Evolutionary conservation across 2,329 filamentous ascomycete genomes (phyloP).

Genomic region (Ophidiomyces ophidiicola): DNA sequence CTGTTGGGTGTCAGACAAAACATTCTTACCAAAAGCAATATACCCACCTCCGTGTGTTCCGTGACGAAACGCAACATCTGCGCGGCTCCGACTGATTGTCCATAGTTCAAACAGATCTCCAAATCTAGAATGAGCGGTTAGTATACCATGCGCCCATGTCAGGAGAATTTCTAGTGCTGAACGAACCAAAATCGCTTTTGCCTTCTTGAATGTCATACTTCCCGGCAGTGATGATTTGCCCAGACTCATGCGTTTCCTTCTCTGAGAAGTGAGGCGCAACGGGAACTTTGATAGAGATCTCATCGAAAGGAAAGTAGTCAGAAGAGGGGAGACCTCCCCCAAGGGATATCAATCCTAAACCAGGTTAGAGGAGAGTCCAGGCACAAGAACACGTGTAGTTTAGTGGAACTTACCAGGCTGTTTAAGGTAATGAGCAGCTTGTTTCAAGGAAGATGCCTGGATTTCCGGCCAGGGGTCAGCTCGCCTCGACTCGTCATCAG

Average conservation of each 20-base stretch:
- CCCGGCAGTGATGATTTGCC: conserved; percentile 52
- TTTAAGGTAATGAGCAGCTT: conserved; percentile 65
- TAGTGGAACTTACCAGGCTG: conserved; percentile 45
- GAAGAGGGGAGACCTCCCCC: conserved; percentile 82
- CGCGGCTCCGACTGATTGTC: conserved; percentile 70
- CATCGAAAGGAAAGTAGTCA: conserved; percentile 84
- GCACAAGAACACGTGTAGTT: background rate
- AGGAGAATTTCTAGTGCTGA: background rate
- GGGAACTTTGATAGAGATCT: conserved; percentile 63
- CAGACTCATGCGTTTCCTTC: conserved; percentile 49
- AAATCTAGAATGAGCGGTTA: conserved; percentile 51
- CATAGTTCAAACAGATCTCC: conserved; percentile 83
- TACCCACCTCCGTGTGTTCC: conserved; percentile 68
- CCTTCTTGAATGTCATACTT: conserved; percentile 70
- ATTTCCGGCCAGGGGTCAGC: background rate
- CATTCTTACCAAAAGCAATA: background rate
- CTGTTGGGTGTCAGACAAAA: conserved; percentile 18
- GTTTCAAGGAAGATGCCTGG: conserved; percentile 63
- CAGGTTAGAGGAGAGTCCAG: conserved; percentile 5
- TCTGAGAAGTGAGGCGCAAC: conserved; percentile 58
- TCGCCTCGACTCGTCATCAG: background rate
- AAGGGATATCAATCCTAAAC: conserved; percentile 62
- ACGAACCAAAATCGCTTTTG: conserved; percentile 41
- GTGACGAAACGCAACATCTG: conserved; percentile 84
- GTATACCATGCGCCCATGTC: background rate